Conservation (phyloP, 2,329 filamentous ascomycete genomes). For the Chaetoscypha palmicola region DNA sequence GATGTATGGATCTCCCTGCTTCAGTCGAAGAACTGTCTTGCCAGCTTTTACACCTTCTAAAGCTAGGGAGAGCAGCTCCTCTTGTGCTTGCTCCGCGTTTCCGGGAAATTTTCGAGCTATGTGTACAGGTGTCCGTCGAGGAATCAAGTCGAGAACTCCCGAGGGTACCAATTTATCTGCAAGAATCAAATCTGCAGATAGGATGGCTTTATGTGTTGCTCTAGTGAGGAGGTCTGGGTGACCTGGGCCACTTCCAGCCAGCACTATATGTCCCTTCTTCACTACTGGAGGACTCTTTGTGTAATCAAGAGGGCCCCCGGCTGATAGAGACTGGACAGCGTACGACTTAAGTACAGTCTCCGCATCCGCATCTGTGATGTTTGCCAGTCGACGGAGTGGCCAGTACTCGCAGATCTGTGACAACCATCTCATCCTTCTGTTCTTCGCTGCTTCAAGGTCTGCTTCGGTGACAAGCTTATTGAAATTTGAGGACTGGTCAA, state of each 20-base stretch:
- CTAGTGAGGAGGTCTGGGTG: slow-evolving; percentile 87
- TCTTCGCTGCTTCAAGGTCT: slow-evolving; percentile 67
- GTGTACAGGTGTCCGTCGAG: slow-evolving; percentile 77
- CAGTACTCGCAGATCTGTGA: slow-evolving; percentile 98
- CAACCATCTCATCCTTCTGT: slow-evolving; percentile 82
- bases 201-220: slow-evolving; percentile 70
- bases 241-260: slow-evolving; percentile 88
- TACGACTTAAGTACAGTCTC: slow-evolving; percentile 71
- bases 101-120: slow-evolving; percentile 97
- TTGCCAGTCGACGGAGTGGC: slow-evolving; percentile 76
- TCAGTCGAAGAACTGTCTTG: slow-evolving; percentile 77
- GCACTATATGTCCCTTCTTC: slow-evolving; percentile 63
- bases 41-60: slow-evolving; percentile 62
- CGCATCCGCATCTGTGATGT: slow-evolving; percentile 73
- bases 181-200: slow-evolving; percentile 68
- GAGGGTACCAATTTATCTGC: slow-evolving; percentile 82
- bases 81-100: slow-evolving; percentile 88
- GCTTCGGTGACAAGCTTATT: slow-evolving; percentile 74
- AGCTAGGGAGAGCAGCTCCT: slow-evolving; percentile 77
- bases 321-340: slow-evolving; percentile 30
- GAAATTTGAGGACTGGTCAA: slow-evolving; percentile 72
- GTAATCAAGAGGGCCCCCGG: slow-evolving; percentile 26
- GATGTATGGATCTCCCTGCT: slow-evolving; percentile 94
- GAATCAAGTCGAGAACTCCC: slow-evolving; percentile 80
- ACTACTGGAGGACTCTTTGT: slow-evolving; percentile 20